phyloP scores from a whole-genome alignment of 306 rosid genomes.

The Luffa acutangula region DNA sequence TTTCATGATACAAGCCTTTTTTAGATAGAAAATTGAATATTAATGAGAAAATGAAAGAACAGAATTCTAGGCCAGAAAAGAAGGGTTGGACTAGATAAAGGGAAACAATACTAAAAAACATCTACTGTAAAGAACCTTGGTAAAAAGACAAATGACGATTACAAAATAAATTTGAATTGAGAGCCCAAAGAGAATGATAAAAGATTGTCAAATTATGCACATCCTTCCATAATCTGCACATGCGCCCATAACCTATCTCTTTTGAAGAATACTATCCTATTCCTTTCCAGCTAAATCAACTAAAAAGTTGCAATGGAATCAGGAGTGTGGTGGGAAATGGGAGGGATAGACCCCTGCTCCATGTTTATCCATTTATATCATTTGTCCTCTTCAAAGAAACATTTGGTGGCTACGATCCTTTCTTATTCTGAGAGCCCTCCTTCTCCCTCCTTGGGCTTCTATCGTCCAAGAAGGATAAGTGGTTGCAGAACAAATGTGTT shows the following conservation, averaged over 20 bases:
- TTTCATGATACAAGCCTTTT: neutral
- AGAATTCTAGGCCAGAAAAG: neutral
- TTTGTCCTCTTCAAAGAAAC: no score
- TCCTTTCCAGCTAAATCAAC: neutral
- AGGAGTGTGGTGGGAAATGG: neutral
- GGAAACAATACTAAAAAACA: neutral
- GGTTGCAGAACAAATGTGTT: no score
- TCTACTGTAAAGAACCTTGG: neutral
- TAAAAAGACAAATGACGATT: neutral
- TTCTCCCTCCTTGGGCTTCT: no score
- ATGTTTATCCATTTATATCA: no score
- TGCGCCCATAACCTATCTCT: neutral
- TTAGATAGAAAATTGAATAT: neutral
- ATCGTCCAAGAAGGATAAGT: no score
- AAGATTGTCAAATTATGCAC: neutral
- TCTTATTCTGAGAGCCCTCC: no score
- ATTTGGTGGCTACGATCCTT: no score
- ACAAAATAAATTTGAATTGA: no score
- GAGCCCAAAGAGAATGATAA: neutral
- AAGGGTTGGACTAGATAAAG: neutral
- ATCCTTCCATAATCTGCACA: neutral
- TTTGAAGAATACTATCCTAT: neutral
- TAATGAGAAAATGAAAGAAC: neutral
- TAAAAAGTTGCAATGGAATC: neutral
- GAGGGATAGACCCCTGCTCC: no score